Evolutionary conservation across 2,329 filamentous ascomycete species (phyloP).

Genomic region (Stenocarpella maydis): DNA sequence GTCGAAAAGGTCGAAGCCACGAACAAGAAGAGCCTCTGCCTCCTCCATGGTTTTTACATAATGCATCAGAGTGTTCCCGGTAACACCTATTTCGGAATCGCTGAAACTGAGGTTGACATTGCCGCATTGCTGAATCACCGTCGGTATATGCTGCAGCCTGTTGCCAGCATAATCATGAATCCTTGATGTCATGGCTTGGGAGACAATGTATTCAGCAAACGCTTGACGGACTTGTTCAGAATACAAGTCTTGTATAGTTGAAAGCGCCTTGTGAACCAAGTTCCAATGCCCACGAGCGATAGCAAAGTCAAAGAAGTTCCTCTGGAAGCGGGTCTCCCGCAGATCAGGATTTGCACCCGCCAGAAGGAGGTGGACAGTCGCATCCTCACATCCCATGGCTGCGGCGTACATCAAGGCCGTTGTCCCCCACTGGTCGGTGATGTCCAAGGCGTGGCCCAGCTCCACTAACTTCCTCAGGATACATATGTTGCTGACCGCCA

Average conservation of each 20-base stretch:
- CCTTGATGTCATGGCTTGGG: neutral
- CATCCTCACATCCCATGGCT: neutral
- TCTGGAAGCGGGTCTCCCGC: neutral
- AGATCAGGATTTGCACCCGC: neutral
- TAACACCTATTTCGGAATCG: neutral
- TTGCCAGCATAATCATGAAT: neutral
- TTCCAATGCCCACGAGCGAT: neutral
- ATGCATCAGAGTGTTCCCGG: slow-evolving; percentile 1
- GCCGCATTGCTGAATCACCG: neutral
- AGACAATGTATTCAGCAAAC: neutral
- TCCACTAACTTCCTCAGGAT: neutral
- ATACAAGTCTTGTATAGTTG: neutral
- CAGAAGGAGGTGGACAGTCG: neutral
- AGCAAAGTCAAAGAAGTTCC: neutral
- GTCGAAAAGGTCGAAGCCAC: neutral
- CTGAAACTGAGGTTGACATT: neutral
- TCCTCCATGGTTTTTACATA: neutral
- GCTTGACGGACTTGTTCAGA: neutral
- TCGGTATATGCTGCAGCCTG: neutral
- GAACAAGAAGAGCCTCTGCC: neutral
- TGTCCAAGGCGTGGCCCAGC: neutral
- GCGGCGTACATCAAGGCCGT: slow-evolving; percentile 5
- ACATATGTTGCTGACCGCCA: neutral
- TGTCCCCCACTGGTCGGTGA: neutral
- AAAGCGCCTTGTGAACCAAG: neutral